These are phyloP conservation scores for Bipolaris sorokiniana DNA, from an alignment of 2,329 filamentous ascomycete genomes.

Conservation along the genomic window DNA sequence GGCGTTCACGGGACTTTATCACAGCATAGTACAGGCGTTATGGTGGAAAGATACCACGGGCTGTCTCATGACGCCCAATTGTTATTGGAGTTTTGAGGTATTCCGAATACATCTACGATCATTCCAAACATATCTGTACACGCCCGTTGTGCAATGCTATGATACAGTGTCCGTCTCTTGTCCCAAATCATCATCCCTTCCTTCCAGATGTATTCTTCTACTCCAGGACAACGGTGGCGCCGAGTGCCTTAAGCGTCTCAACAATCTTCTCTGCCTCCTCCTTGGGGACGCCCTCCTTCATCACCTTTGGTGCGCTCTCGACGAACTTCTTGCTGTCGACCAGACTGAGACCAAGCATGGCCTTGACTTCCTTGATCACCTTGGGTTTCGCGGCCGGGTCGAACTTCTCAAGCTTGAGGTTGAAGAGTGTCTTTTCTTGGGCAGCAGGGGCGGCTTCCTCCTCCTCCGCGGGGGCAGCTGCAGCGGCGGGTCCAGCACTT, in stretches of 20 bases:
- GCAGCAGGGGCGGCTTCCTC: constrained; percentile 87
- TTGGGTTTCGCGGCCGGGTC: constrained; percentile 92
- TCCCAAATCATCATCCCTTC: constrained; percentile 1
- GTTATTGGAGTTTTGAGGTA: constrained; percentile 17
- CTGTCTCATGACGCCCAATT: constrained; percentile 24
- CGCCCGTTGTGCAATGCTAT: constrained; percentile 42
- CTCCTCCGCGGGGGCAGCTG: constrained; percentile 72
- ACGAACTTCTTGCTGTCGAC: constrained; percentile 99
- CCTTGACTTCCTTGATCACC: constrained; percentile 99
- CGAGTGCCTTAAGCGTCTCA: constrained; percentile 89
- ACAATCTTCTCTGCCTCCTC: constrained; percentile 99
- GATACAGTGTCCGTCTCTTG: constrained; percentile 35
- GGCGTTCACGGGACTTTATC: constrained; percentile 3
- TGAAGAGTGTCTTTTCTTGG: constrained; percentile 96
- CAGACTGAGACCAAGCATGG: constrained; percentile 88
- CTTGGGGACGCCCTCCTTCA: constrained; percentile 99
- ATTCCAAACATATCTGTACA: constrained; percentile 49
- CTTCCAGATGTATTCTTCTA: constrained; percentile 55
- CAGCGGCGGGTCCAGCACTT: constrained; percentile 62
- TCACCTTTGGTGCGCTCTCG: constrained; percentile 93
- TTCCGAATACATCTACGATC: constrained; percentile 41
- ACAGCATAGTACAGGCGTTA: constrained; percentile 37
- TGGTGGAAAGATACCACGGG: constrained; percentile 41
- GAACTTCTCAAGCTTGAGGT: constrained; percentile 89
- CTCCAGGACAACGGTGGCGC: constrained; percentile 89